phyloP scores from a whole-genome alignment of 257 asterid genomes.

The Ophiorrhiza pumila region DNA sequence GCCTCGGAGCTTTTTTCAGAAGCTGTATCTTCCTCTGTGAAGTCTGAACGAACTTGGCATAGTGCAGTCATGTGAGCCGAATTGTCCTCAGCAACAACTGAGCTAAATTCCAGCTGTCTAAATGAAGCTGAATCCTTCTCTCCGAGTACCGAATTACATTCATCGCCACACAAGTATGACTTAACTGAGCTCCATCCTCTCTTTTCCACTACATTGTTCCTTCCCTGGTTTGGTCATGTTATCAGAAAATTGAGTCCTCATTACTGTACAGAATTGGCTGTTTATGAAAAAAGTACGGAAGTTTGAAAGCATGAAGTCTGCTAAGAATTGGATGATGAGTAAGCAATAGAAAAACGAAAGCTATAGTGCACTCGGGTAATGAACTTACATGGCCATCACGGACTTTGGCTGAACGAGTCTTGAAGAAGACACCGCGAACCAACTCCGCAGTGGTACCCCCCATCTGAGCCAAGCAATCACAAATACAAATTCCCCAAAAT shows the following conservation, averaged over 20 bases:
- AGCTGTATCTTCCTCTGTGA: constrained; percentile 25
- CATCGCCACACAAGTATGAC: constrained; percentile 55
- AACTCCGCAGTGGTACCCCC: constrained; percentile 36
- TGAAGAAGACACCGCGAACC: constrained; percentile 53
- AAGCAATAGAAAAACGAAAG: neutral
- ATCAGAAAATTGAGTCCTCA: neutral
- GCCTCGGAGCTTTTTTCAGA: constrained; percentile 45
- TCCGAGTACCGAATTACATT: constrained; percentile 29
- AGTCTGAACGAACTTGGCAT: constrained; percentile 15
- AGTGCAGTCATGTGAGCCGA: constrained; percentile 19
- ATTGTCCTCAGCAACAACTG: constrained; percentile 20
- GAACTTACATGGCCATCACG: constrained; percentile 34
- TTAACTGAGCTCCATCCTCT: constrained; percentile 49
- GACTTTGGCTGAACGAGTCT: constrained; percentile 24
- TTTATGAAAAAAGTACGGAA: neutral
- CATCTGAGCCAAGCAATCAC: constrained; percentile 32
- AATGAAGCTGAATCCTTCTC: constrained; percentile 32
- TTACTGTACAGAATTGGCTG: neutral
- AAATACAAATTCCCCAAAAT: constrained; percentile 9
- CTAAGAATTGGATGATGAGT: neutral
- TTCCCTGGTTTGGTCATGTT: constrained; percentile 24
- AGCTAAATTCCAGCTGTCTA: constrained; percentile 16
- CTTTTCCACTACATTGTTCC: constrained; percentile 32
- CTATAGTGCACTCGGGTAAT: neutral
- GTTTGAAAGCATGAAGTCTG: neutral